These are phyloP conservation scores for Pseudogymnoascus sp. DNA, from an alignment of 2,329 filamentous ascomycete species.

Conservation along the genomic window DNA sequence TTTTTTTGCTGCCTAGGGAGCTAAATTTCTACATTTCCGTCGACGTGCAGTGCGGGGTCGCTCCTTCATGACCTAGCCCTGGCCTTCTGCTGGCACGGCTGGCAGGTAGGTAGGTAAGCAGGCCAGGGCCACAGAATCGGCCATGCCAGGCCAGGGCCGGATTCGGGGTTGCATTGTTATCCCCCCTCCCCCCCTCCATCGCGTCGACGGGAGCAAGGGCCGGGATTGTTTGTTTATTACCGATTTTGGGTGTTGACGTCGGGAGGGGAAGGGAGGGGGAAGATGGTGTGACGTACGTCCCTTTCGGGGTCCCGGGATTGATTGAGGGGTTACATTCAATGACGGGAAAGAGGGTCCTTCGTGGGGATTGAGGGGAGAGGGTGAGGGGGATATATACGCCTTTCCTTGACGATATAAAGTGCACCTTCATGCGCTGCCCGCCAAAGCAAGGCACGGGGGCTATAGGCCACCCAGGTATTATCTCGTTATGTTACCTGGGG, in stretches of 20 bases:
- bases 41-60: neutral
- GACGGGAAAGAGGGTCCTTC: no score
- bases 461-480: no score
- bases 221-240: neutral
- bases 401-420: no score
- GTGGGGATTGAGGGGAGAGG: no score
- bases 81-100: neutral
- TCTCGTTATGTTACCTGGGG: no score
- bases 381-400: no score
- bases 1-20: no score
- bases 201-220: neutral
- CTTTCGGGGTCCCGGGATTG: no score
- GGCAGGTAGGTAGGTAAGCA: neutral
- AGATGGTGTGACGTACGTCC: no score
- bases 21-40: neutral
- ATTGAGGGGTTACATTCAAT: no score
- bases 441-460: no score
- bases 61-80: neutral
- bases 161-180: neutral
- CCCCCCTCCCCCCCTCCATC: neutral
- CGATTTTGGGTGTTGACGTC: neutral
- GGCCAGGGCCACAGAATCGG: neutral
- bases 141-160: neutral
- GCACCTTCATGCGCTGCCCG: no score
- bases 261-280: neutral